These are phyloP conservation scores for Plasmodium gaboni DNA, from an alignment of 169 alveolate species.

Conservation along the genomic window DNA sequence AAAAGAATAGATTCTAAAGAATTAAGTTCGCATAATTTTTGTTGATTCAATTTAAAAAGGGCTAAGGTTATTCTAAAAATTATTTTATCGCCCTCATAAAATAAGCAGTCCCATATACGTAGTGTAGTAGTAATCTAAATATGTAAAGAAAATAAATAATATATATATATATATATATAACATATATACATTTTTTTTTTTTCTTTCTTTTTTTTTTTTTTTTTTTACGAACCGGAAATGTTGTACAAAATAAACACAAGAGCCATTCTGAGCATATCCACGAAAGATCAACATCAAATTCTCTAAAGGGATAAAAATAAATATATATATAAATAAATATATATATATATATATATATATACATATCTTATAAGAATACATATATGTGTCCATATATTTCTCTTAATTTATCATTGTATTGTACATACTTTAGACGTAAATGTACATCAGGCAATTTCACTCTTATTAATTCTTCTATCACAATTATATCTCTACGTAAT, in stretches of 20 bases:
- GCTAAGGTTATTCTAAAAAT: constrained; percentile 87
- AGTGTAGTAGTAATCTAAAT: constrained; percentile 84
- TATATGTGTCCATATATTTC: neutral
- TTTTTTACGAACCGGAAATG: constrained; percentile 82
- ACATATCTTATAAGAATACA: neutral
- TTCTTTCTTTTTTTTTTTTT: neutral
- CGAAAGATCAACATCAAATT: constrained; percentile 84
- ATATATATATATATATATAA: neutral
- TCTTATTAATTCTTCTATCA: constrained; percentile 82
- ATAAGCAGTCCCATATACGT: constrained; percentile 89
- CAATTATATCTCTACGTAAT: constrained; percentile 86
- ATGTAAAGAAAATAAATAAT: neutral
- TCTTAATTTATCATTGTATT: neutral
- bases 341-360: neutral
- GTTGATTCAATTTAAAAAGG: constrained; percentile 83
- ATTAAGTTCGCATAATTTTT: constrained; percentile 73
- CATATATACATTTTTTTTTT: neutral
- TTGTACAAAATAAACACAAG: constrained; percentile 85
- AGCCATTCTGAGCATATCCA: constrained; percentile 91
- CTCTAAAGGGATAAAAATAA: constrained; percentile 67
- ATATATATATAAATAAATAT: neutral
- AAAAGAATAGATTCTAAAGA: constrained; percentile 79
- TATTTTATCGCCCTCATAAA: constrained; percentile 90
- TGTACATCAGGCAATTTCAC: constrained; percentile 81
- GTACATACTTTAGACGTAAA: constrained; percentile 81